These are phyloP conservation scores for Evernia prunastri DNA, from an alignment of 495 filamentous ascomycete genomes.

Conservation along the genomic window DNA sequence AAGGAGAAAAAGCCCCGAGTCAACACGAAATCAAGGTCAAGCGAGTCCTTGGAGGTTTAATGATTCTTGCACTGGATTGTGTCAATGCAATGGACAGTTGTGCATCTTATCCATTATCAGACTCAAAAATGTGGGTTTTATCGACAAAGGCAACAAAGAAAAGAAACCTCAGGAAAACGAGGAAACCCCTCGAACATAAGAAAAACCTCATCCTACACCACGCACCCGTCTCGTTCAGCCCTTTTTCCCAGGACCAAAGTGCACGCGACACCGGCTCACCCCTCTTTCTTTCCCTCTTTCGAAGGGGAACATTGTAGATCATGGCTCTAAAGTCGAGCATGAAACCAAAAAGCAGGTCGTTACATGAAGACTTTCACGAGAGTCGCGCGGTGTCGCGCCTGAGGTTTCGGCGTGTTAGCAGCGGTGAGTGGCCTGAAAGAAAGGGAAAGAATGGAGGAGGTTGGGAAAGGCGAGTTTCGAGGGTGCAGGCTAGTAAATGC, in stretches of 20 bases:
- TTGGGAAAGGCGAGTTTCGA: constrained; percentile 18
- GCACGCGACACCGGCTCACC: constrained; percentile 24
- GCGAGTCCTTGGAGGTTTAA: not conserved
- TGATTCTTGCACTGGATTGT: constrained; percentile 3
- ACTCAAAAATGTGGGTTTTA: not conserved
- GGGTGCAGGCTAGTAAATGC: not conserved
- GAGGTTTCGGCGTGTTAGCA: constrained; percentile 15
- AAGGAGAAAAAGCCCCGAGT: not conserved
- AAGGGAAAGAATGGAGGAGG: constrained; percentile 13
- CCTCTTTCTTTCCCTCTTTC: constrained; percentile 8
- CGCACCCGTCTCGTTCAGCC: constrained; percentile 8
- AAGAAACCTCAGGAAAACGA: constrained; percentile 25
- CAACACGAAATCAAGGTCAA: not conserved
- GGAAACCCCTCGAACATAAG: constrained; percentile 23
- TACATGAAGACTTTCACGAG: constrained; percentile 14
- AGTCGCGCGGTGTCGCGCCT: constrained; percentile 26
- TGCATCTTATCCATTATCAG: constrained; percentile 3
- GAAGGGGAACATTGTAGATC: constrained; percentile 18
- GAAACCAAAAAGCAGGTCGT: not conserved
- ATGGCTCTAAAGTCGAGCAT: not conserved
- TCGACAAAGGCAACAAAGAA: not conserved
- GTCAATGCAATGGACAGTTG: constrained; percentile 10
- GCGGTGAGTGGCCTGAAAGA: constrained; percentile 23
- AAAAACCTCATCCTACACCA: constrained; percentile 16
- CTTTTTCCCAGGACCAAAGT: constrained; percentile 7